Percentiles rank a stretch among this genome's conserved stretches.
Evolutionary conservation across 208 protist genomes (phyloP).

Genomic region (Crithidia mellificae): DNA sequence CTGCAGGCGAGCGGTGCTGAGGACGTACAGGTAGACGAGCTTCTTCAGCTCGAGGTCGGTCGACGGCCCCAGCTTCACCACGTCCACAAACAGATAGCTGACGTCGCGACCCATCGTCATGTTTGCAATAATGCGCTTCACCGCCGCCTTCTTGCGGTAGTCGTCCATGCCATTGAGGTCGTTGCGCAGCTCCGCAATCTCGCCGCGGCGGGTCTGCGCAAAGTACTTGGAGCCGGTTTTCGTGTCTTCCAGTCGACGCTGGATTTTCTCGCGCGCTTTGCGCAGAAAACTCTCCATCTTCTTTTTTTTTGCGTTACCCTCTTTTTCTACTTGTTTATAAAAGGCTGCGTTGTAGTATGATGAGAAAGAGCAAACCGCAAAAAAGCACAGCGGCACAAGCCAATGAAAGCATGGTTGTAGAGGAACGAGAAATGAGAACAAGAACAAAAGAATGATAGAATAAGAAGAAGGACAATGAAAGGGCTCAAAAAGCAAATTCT

Average conservation of each 20-base stretch:
- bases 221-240: conserved; percentile 74
- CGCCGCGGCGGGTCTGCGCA: conserved; percentile 74
- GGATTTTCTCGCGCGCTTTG: conserved; percentile 78
- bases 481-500: no score
- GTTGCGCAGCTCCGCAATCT: conserved; percentile 91
- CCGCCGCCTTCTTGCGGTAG: conserved; percentile 92
- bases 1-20: conserved; percentile 98
- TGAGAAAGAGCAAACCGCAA: conserved; percentile 4
- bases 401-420: no score
- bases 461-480: no score
- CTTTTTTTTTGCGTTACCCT: conserved; percentile 16
- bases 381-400: no score
- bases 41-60: conserved; percentile 99
- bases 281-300: conserved; percentile 71
- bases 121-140: conserved; percentile 99
- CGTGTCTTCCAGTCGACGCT: conserved; percentile 65
- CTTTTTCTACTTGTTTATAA: conserved; percentile 15
- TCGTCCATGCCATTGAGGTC: conserved; percentile 92
- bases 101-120: conserved; percentile 99
- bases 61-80: conserved; percentile 98
- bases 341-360: neutral
- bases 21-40: conserved; percentile 99
- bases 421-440: conserved; percentile 1
- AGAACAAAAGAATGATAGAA: no score
- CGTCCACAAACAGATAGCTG: conserved; percentile 93